Conservation (phyloP, 169 alveolate species). For the Plasmodium vinckei region DNA sequence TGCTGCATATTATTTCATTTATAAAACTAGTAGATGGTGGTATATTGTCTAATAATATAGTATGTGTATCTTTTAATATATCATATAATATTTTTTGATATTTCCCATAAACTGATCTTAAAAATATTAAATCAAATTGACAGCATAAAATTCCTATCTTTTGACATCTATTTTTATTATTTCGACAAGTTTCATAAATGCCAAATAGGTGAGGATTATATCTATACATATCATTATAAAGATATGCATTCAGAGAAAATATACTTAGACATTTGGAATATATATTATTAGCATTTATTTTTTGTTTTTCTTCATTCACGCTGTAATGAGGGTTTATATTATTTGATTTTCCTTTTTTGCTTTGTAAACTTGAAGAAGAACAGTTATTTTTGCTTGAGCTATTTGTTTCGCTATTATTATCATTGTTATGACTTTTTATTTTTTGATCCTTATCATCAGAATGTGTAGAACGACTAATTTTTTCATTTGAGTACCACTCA, state of each 20-base stretch:
- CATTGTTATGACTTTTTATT: no score
- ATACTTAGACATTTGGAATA: slow-evolving; percentile 46
- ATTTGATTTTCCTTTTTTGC: no score
- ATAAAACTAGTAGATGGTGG: slow-evolving; percentile 35
- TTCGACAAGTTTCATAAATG: slow-evolving; percentile 60
- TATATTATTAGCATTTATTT: slow-evolving; percentile 1
- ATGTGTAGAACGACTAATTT: neutral
- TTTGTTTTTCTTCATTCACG: neutral
- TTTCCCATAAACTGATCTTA: slow-evolving; percentile 73
- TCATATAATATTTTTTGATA: slow-evolving; percentile 61
- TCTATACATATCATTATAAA: slow-evolving; percentile 51
- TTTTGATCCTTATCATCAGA: no score
- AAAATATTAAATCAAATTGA: slow-evolving; percentile 68
- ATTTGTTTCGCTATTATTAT: neutral
- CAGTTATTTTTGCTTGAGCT: neutral
- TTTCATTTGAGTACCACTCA: slow-evolving; percentile 1
- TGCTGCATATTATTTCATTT: slow-evolving; percentile 44
- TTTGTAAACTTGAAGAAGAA: no score
- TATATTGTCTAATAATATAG: slow-evolving; percentile 46
- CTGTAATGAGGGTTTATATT: neutral
- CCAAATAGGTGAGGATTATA: slow-evolving; percentile 73
- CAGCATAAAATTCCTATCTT: slow-evolving; percentile 35
- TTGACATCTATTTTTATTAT: slow-evolving; percentile 56
- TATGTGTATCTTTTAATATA: slow-evolving; percentile 57
- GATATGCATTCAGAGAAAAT: slow-evolving; percentile 65